A percentile compares a stretch with the other conserved stretches of the same genome.
Evolutionary conservation across 371 early-diverging fungal species (phyloP).

Genomic region (Mortierella sp.): DNA sequence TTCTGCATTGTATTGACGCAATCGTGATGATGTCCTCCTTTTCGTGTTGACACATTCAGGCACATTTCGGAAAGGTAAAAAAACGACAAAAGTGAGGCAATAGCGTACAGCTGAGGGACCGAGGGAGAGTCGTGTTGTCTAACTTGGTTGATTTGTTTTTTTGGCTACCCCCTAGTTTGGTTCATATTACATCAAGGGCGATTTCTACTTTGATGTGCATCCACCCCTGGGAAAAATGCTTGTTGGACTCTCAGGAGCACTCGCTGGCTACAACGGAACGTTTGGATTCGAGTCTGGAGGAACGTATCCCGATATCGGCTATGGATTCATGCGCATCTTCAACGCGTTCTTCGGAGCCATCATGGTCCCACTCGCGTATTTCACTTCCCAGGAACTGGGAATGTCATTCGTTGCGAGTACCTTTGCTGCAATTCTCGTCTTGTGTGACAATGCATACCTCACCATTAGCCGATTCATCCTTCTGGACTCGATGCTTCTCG

Average conservation of each 20-base stretch:
- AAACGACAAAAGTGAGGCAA: too few species aligned
- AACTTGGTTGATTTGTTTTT: too few species aligned
- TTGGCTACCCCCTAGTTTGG: constrained; percentile 88
- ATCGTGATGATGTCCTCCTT: constrained; percentile 36
- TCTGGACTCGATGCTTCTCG: constrained; percentile 97
- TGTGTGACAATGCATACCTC: constrained; percentile 88
- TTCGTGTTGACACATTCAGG: constrained; percentile 68
- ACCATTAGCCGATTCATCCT: constrained; percentile 97
- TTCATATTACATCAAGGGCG: constrained; percentile 91
- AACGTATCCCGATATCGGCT: constrained; percentile 91
- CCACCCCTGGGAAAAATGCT: constrained; percentile 99
- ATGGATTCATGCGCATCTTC: constrained; percentile 93
- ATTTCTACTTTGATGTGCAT: constrained; percentile 99
- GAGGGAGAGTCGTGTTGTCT: too few species aligned
- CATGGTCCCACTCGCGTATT: constrained; percentile 95
- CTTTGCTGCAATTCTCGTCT: constrained; percentile 81
- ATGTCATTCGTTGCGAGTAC: constrained; percentile 73
- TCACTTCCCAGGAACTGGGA: constrained; percentile 84
- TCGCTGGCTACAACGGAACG: constrained; percentile 91
- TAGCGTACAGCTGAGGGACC: too few species aligned
- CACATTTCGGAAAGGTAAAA: constrained; percentile 89
- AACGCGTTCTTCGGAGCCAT: constrained; percentile 93
- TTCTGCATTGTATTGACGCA: constrained; percentile 25
- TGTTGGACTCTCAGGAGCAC: constrained; percentile 89
- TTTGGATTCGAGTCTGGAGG: constrained; percentile 94